phyloP scores from a whole-genome alignment of 345 rosid genomes.

The Eutrema heterophyllum region DNA sequence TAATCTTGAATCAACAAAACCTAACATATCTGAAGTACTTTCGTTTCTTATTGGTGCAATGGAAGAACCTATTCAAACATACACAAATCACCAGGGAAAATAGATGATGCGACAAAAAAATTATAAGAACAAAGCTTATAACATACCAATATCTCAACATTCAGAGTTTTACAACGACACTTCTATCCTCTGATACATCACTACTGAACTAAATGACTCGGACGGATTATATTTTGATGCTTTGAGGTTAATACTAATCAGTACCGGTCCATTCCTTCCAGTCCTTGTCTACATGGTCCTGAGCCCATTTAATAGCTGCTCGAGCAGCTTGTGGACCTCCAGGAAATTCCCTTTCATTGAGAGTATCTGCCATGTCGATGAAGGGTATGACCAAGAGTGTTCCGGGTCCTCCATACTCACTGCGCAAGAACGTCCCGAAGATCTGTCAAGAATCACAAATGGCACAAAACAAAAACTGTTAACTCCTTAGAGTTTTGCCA shows the following conservation, averaged over 20 bases:
- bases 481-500: background rate
- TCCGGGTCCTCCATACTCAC: conserved; percentile 93
- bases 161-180: conserved; percentile 1
- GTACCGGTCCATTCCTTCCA: conserved; percentile 86
- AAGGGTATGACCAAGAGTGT: conserved; percentile 83
- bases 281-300: conserved; percentile 75
- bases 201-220: background rate
- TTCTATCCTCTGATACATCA: background rate
- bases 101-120: background rate
- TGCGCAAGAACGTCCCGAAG: conserved; percentile 61
- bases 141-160: background rate
- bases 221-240: background rate
- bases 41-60: background rate
- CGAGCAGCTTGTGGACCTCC: conserved; percentile 97
- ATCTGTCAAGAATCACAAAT: conserved; percentile 45
- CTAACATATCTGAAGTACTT: background rate
- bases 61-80: background rate
- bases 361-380: conserved; percentile 91
- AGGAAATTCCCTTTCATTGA: conserved; percentile 65
- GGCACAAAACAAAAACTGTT: background rate
- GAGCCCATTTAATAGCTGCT: conserved; percentile 89
- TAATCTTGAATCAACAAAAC: background rate
- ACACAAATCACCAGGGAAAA: background rate
- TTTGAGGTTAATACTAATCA: conserved; percentile 13
- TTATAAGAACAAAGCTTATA: background rate